A percentile compares a stretch with the other conserved stretches of the same genome.
Evolutionary conservation across 345 rosid species (phyloP).

Genomic region (Bruguiera sexangula): DNA sequence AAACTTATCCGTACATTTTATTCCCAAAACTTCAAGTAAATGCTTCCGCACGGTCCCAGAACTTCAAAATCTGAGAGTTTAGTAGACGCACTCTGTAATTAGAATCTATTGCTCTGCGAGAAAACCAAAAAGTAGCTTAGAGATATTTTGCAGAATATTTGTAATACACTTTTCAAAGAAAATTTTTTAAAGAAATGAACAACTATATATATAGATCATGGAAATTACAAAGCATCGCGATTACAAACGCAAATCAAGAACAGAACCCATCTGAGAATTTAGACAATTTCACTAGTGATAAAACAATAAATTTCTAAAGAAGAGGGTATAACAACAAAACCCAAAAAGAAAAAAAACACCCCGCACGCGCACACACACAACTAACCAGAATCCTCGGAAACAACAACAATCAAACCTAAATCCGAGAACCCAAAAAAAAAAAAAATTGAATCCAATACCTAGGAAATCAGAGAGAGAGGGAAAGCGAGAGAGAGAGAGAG

Average conservation of each 20-base stretch:
- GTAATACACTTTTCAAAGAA: too few species aligned
- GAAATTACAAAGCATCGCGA: neutral
- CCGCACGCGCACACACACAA: neutral
- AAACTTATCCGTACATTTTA: neutral
- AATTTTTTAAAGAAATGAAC: too few species aligned
- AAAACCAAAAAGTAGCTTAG: neutral
- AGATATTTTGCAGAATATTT: too few species aligned
- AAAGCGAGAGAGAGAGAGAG: too few species aligned
- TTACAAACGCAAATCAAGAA: neutral
- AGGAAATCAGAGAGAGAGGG: too few species aligned
- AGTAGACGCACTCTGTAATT: neutral
- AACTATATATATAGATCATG: neutral
- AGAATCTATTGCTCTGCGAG: neutral
- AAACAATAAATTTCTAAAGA: neutral
- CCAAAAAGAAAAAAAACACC: neutral
- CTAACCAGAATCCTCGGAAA: neutral
- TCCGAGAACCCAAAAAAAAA: neutral
- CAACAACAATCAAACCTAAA: neutral
- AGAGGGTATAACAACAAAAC: neutral
- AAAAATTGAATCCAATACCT: neutral
- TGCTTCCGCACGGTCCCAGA: neutral
- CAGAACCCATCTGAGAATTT: neutral
- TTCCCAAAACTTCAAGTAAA: neutral
- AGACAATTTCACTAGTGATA: neutral
- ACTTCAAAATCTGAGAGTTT: slow-evolving; percentile 4